Evolutionary conservation across 2,329 filamentous ascomycete genomes (phyloP).

Genomic region (Aspergillus fijiensis): DNA sequence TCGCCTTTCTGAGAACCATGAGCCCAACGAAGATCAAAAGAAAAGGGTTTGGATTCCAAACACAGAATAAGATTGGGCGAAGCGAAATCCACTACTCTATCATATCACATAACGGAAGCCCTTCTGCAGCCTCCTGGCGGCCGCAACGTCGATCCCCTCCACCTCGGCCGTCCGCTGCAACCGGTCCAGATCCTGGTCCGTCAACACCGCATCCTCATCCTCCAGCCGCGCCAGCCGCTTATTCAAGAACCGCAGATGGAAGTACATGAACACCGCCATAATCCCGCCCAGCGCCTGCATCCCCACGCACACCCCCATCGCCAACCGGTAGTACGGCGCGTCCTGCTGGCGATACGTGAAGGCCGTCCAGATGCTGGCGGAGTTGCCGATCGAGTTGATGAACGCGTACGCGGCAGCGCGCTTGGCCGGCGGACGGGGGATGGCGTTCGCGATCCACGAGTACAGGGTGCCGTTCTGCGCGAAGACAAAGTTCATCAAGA

Average conservation of each 20-base stretch:
- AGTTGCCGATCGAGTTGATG: conserved; percentile 57
- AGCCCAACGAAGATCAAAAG: background rate
- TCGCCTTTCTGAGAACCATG: no score
- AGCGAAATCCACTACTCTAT: background rate
- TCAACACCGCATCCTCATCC: conserved; percentile 47
- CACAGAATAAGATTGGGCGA: background rate
- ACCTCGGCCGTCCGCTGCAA: conserved; percentile 53
- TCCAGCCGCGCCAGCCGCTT: conserved; percentile 52
- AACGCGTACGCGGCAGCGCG: conserved; percentile 56
- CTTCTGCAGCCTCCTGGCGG: conserved; percentile 53
- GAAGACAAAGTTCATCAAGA: conserved; percentile 58
- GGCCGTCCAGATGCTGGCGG: conserved; percentile 53
- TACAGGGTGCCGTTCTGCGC: conserved; percentile 53
- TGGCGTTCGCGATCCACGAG: conserved; percentile 52
- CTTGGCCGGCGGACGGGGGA: conserved; percentile 56
- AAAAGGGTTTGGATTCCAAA: background rate
- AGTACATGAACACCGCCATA: conserved; percentile 39
- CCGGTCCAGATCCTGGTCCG: conserved; percentile 48
- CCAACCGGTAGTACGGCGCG: conserved; percentile 41
- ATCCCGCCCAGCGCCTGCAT: conserved; percentile 39
- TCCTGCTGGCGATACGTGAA: conserved; percentile 49
- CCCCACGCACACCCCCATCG: conserved; percentile 45
- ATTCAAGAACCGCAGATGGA: conserved; percentile 49
- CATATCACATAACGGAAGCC: conserved; percentile 55
- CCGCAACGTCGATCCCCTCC: conserved; percentile 52